phyloP scores from a whole-genome alignment of 495 filamentous ascomycete species.

The Bacidia rubella region DNA sequence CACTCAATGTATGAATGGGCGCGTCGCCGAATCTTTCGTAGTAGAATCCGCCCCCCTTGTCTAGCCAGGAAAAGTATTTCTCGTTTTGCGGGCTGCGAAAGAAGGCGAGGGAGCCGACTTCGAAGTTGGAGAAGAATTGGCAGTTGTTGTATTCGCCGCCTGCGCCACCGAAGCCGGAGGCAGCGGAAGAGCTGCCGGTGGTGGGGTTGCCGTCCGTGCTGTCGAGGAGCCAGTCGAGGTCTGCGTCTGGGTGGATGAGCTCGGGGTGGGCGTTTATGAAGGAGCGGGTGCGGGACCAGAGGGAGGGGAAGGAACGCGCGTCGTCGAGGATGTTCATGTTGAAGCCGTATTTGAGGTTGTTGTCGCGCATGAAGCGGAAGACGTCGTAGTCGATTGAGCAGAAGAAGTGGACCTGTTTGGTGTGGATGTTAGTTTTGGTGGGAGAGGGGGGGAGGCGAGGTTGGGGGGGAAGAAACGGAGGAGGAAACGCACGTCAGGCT shows the following conservation, averaged over 20 bases:
- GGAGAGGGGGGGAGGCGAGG: not conserved
- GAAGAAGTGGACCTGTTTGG: constrained; percentile 25
- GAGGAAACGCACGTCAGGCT: constrained; percentile 48
- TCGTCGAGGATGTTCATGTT: constrained; percentile 43
- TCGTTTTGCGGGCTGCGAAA: constrained; percentile 42
- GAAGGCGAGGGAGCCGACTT: constrained; percentile 48
- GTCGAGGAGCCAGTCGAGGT: constrained; percentile 36
- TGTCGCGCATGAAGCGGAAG: constrained; percentile 76
- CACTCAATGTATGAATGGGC: constrained; percentile 45
- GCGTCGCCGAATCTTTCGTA: constrained; percentile 53
- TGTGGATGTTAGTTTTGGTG: not conserved
- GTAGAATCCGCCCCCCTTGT: constrained; percentile 45
- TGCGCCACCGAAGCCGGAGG: constrained; percentile 46
- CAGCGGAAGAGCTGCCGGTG: constrained; percentile 42
- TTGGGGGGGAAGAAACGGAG: not conserved
- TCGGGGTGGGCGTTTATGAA: constrained; percentile 35
- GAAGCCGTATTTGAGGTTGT: constrained; percentile 72
- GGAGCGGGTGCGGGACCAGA: constrained; percentile 32
- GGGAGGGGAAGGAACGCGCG: constrained; percentile 34
- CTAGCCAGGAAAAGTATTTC: constrained; percentile 44
- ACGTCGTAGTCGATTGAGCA: constrained; percentile 83
- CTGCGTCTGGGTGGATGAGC: constrained; percentile 35
- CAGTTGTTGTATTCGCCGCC: constrained; percentile 36
- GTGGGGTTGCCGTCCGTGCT: constrained; percentile 28
- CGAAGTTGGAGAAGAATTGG: constrained; percentile 49